These are phyloP conservation scores for Phyllostachys edulis DNA, from an alignment of 176 grass and related monocot genomes.

Conservation along the genomic window DNA sequence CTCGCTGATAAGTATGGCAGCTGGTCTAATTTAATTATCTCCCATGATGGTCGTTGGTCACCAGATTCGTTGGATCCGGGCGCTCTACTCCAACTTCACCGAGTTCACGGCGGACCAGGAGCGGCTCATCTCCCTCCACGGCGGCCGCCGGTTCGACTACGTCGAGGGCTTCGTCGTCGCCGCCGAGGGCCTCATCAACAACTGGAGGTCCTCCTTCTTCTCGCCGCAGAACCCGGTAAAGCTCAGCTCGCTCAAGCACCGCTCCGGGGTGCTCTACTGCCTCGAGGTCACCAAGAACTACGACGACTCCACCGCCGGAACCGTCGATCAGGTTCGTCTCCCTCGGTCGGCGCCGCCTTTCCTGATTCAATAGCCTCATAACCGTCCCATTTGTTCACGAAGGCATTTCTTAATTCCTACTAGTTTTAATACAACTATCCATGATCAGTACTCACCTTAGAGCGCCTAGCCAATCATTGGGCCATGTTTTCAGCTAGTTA, in stretches of 20 bases:
- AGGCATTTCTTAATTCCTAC: too few relatives aligned
- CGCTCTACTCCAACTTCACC: slow-evolving; percentile 84
- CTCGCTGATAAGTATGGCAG: background rate
- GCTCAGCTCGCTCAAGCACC: slow-evolving; percentile 64
- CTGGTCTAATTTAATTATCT: background rate
- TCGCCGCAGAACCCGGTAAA: slow-evolving; percentile 91
- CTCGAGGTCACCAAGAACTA: slow-evolving; percentile 94
- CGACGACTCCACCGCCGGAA: slow-evolving; percentile 52
- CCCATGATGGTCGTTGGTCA: background rate
- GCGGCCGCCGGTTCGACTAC: slow-evolving; percentile 71
- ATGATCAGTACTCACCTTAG: background rate
- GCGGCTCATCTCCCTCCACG: slow-evolving; percentile 57
- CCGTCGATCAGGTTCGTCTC: slow-evolving; percentile 63
- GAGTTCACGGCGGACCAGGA: slow-evolving; percentile 84
- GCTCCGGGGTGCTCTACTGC: slow-evolving; percentile 77
- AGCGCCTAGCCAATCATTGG: slow-evolving; percentile 47
- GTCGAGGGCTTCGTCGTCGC: slow-evolving; percentile 91
- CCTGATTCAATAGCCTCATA: too few relatives aligned
- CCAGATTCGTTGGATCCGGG: slow-evolving; percentile 88
- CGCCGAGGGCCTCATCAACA: slow-evolving; percentile 95
- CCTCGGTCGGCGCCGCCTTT: too few relatives aligned
- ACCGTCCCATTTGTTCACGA: too few relatives aligned
- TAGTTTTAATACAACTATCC: too few relatives aligned
- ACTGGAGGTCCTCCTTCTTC: slow-evolving; percentile 99
- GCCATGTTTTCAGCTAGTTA: slow-evolving; percentile 35